phyloP scores from a whole-genome alignment of 805 yeast genomes.

The Metschnikowia matae region DNA sequence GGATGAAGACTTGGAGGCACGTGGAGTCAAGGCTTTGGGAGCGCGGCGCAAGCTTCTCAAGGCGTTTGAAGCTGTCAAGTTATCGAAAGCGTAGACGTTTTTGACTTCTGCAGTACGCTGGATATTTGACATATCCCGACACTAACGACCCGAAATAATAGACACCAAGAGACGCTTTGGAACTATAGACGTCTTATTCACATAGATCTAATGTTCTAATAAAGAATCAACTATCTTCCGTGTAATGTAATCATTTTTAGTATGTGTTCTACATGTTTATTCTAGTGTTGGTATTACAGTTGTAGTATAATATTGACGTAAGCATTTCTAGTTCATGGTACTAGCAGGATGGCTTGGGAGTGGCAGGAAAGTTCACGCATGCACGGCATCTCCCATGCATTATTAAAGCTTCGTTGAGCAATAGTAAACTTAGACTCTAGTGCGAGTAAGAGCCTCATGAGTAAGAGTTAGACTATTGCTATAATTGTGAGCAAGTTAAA shows the following conservation, averaged over 20 bases:
- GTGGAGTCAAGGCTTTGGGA: constrained; percentile 92
- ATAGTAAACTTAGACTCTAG: neutral
- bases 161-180: neutral
- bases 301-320: neutral
- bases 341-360: neutral
- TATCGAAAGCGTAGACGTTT: constrained; percentile 10
- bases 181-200: neutral
- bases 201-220: neutral
- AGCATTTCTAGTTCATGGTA: neutral
- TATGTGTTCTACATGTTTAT: too few species aligned
- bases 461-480: neutral
- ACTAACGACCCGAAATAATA: constrained; percentile 1
- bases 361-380: neutral
- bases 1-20: constrained; percentile 64
- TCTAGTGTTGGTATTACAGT: too few species aligned
- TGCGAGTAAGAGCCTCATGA: too few species aligned
- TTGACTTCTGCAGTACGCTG: constrained; percentile 1
- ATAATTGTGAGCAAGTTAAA: constrained; percentile 7
- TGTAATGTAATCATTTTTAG: too few species aligned
- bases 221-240: neutral
- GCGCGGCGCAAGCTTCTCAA: constrained; percentile 91
- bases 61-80: constrained; percentile 78
- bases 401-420: constrained; percentile 1
- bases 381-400: neutral
- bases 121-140: constrained; percentile 9